Evolutionary conservation across 2,329 filamentous ascomycete species (phyloP), one percentile per base, ranked within the genome.

Genomic region (Mycosphaerelloides madeirae): DNA sequence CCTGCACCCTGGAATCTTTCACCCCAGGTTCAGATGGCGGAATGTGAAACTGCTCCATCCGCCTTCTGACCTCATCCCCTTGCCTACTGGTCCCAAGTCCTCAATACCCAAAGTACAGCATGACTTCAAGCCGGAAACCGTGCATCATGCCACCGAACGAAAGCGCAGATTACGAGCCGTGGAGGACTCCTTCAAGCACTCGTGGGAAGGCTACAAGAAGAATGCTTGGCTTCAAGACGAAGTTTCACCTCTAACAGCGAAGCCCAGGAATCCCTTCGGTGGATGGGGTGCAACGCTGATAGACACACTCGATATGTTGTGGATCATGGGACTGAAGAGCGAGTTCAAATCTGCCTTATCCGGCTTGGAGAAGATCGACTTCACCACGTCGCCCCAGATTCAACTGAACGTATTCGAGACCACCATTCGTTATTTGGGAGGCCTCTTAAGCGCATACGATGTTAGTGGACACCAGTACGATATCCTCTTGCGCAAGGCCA

Each of bases 241-340:
- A 68, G 68, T 96, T 6, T 75, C 71, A 15, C 91, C 91, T 0
- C 25, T 64, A n/a, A 49, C 45, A 8, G 53, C 48, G 12, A 31
- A 43, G 16, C 14, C 48, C 8, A 79, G 80, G 18, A 86, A 96
- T 60, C 86, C 87, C 0, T 96, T 96, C 64, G 91, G 87, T 60
- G 87, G 85, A 37, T 95, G 89, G 89, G 85, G 85, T n/a, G 88
- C 88, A 15, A 93, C 88, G 0, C 64, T 95, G 49, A 85, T 95
- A 11, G 88, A 95, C 69, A 72, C 80, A 1, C 69, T 90, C 38
- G 84, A 87, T 59, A 80, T 80, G n/a, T 68, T 87, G 12, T 86
- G 83, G 82, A 83, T 87, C 52, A 81, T 87, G 77, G 83, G 76
- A 3, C 54, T 86, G 48, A 74, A 74, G 48, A 71, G 78, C 1